Base-by-base conservation (phyloP, 768 basidiomycete species). In the Tephrocybe sp. region DNA sequence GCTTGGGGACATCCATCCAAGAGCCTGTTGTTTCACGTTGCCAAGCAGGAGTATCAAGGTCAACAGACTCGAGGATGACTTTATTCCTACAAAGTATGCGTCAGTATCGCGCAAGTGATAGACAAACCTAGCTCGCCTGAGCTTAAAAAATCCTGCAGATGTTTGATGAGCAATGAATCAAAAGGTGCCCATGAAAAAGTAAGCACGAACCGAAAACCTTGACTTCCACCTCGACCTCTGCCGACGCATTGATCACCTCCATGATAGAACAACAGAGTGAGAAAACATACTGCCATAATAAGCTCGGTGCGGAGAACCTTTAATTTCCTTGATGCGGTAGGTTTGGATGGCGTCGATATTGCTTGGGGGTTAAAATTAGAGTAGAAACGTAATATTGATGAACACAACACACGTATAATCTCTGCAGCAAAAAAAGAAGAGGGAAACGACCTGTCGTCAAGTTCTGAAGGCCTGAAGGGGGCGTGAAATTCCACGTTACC, bases 271-370 rank as follows among this genome's bases (percentile, higher is more conserved):
- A 1, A 9, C 16, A 19, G 8, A 13, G 16, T 5, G 17, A 19
- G 38, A 32, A 26, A 14, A 75, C 86, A 65, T 54, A 87, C 87
- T 76, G 30, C 92, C 92, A 60, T 87, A 95, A 62, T 79, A 85
- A 1, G 82, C 80, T 5, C 74, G 73, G 31, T 79, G 69, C 2
- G 77, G 69, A 0, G 83, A 83, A 9, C 68, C 65, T 39, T 77
- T 73, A 35, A 93, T 78, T 47, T 83, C 80, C 51, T 80, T 75
- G 52, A 92, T 87, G 14, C 89, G 84, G 55, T 81, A 76, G 0
- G 89, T 89, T 59, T 90, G 84, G 39, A 83, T 68, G 6, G 93
- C 84, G 58, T 94, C 83, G 45, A 93, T 73, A 58, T 92, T 79
- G 10, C 89, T 92, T 64, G 46, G 62, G 48, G 44, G 42, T 36